These are phyloP conservation scores for Dysphania ambrosioides DNA, from an alignment of 148 eudicot genomes.

Conservation along the genomic window DNA sequence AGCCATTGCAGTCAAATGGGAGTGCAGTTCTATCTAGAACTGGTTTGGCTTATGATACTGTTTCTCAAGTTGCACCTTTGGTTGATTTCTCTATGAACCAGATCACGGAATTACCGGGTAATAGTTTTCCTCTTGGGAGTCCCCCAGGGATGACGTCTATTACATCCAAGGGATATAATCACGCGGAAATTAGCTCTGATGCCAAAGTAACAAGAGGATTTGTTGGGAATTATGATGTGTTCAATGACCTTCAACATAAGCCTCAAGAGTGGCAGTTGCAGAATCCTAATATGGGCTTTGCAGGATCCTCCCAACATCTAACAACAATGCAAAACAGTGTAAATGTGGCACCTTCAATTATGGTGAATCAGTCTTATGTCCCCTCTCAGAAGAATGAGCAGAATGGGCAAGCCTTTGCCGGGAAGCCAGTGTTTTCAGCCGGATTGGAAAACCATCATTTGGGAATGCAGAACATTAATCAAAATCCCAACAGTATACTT, in stretches of 20 bases:
- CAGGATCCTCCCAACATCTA: conserved; percentile 31
- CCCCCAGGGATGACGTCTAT: conserved; percentile 38
- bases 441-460: conserved; percentile 37
- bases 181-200: conserved; percentile 46
- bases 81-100: conserved; percentile 49
- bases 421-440: conserved; percentile 38
- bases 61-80: conserved; percentile 44
- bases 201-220: conserved; percentile 49
- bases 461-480: conserved; percentile 31
- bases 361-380: conserved; percentile 51
- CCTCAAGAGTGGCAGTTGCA: conserved; percentile 59
- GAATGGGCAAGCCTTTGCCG: conserved; percentile 30
- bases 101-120: conserved; percentile 36
- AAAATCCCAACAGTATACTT: conserved; percentile 31
- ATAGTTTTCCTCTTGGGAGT: conserved; percentile 48
- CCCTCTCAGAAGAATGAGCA: conserved; percentile 35
- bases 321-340: conserved; percentile 33
- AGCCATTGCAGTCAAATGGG: conserved; percentile 39
- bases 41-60: conserved; percentile 37
- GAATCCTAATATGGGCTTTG: conserved; percentile 39
- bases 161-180: conserved; percentile 40
- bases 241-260: conserved; percentile 51
- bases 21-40: conserved; percentile 39
- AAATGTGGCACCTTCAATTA: conserved; percentile 50
- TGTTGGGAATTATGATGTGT: conserved; percentile 54